Evolutionary conservation across 1,139 yeast species (phyloP), one percentile per base, ranked within the genome.

Genomic region (Taphrina flavorubra): DNA sequence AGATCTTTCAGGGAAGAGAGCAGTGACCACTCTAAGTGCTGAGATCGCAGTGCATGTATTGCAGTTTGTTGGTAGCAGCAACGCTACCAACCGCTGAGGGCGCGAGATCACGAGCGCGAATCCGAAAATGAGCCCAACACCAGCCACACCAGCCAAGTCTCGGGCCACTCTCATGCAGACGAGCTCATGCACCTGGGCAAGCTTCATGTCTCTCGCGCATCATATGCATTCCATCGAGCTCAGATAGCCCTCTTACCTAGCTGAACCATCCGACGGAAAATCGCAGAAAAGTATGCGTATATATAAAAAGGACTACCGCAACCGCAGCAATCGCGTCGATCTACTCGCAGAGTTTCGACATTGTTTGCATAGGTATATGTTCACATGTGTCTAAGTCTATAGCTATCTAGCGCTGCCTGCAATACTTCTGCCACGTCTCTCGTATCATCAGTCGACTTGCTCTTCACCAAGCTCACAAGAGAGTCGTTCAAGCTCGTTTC

Each of bases 401-500:
- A 25, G 31, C 31, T 25, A 25, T 25, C 31, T 25, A 39, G 18
- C 18, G 11, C 47, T 44, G n/a, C n/a, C 18, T 44, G 47, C 8
- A 44, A 44, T 14, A 13, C 47, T 14, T 44, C 47, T 44, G 18
- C 18, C 47, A 44, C 47, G n/a, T n/a, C n/a, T 7, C n/a, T 44
- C 8, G 47, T 2, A 16, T 16, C 8, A 3, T n/a, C 8, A 7
- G 18, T 2, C n/a, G 53, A 49, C n/a, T 49, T 49, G 13, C n/a
- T 34, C 44, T 25, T 49, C 55, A 59, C 63, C 31, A 44, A 31
- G 6, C 44, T 14, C 37, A 61, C 59, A 37, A 62, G 46, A 34
- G 16, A 7, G 11, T 31, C 18, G 46, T 89, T 89, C 59, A 81
- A 77, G 0, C 83, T 82, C 0, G 87, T 81, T 1, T 79, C 74